Evolutionary conservation across 108 stramenopile species (phyloP).

Genomic region (Skeletonema costatum): DNA sequence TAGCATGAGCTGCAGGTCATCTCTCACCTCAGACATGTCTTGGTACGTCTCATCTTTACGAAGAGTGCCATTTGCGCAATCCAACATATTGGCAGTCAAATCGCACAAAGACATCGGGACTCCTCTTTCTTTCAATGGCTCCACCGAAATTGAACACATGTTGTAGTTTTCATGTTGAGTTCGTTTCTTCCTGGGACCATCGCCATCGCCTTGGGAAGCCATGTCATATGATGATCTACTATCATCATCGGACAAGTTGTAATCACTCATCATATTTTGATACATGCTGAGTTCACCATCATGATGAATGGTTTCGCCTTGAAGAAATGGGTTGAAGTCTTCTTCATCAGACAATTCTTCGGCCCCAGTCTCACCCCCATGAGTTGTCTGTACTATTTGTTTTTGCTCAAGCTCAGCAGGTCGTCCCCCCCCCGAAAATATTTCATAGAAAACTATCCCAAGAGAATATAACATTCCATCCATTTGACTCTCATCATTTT

Average conservation of each 20-base stretch:
- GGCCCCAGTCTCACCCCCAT: no score
- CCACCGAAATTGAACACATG: not conserved
- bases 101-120: constrained; percentile 12
- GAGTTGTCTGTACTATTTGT: no score
- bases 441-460: no score
- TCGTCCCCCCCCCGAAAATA: no score
- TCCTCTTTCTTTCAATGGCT: not conserved
- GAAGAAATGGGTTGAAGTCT: not conserved
- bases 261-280: not conserved
- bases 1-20: constrained; percentile 20
- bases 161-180: not conserved
- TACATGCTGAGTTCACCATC: not conserved
- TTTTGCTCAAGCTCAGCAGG: no score
- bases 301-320: not conserved
- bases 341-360: not conserved
- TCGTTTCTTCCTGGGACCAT: not conserved
- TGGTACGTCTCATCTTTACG: constrained; percentile 12
- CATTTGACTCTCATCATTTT: no score
- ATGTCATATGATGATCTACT: not conserved
- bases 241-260: not conserved
- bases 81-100: constrained; percentile 13
- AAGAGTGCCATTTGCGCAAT: constrained; percentile 4
- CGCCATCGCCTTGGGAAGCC: not conserved
- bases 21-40: constrained; percentile 12
- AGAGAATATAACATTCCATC: no score